Conservation (phyloP, 2,329 filamentous ascomycete species). For the Neophaeococcomyces aloes region DNA sequence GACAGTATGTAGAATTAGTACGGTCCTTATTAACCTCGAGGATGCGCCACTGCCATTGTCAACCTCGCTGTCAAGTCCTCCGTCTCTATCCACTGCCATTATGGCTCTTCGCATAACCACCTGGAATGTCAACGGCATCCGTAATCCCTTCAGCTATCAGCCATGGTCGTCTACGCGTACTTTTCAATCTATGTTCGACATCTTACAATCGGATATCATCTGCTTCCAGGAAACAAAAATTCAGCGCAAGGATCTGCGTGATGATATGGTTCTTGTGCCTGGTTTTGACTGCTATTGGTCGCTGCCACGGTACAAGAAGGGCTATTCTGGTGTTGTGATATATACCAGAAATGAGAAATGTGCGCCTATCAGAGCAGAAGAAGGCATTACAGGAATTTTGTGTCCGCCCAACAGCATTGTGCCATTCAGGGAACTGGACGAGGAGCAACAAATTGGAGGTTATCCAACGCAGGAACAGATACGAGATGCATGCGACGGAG, state of each 20-base stretch:
- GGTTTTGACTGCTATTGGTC: slow-evolving; percentile 98
- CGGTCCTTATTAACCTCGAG: too few relatives aligned
- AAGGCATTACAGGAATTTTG: slow-evolving; percentile 79
- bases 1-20: not conserved
- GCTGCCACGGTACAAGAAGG: slow-evolving; percentile 86
- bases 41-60: too few relatives aligned
- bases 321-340: slow-evolving; percentile 90
- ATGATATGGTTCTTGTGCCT: slow-evolving; percentile 90
- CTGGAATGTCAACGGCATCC: slow-evolving; percentile 81
- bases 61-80: too few relatives aligned
- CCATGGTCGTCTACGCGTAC: slow-evolving; percentile 66
- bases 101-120: slow-evolving; percentile 75
- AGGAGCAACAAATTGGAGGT: slow-evolving; percentile 70
- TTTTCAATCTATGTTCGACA: slow-evolving; percentile 86
- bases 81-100: not conserved
- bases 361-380: slow-evolving; percentile 78
- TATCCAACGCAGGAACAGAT: slow-evolving; percentile 67
- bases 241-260: slow-evolving; percentile 76
- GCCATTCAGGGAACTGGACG: slow-evolving; percentile 63
- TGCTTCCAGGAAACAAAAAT: slow-evolving; percentile 96
- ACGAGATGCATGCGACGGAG: slow-evolving; percentile 30
- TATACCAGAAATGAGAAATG: slow-evolving; percentile 85
- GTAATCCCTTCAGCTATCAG: slow-evolving; percentile 74
- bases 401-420: slow-evolving; percentile 60
- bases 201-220: slow-evolving; percentile 82